Conservation (phyloP, 140 eudicot genomes). For the Ambrosia hybrid region DNA sequence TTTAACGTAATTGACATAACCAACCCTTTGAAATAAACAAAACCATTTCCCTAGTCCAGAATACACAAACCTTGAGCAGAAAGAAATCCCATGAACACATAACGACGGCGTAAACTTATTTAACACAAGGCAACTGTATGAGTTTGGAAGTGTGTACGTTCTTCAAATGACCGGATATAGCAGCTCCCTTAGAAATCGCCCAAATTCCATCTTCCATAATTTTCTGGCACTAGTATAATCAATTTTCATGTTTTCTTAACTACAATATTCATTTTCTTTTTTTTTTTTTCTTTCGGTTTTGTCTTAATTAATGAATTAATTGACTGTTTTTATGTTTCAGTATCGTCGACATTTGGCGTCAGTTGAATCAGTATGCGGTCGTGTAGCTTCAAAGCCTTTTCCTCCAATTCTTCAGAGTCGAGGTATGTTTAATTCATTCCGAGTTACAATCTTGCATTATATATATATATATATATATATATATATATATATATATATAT, state of each 20-base stretch:
- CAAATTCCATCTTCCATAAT: slow-evolving; percentile 28
- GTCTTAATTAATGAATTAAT: slow-evolving; percentile 1
- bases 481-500: too few species aligned
- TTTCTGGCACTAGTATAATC: slow-evolving; percentile 20
- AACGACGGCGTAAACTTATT: slow-evolving; percentile 13
- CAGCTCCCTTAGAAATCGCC: slow-evolving; percentile 27
- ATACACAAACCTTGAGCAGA: slow-evolving; percentile 5
- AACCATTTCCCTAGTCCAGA: background rate
- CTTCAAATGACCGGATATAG: slow-evolving; percentile 34
- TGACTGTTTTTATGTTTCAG: slow-evolving; percentile 29
- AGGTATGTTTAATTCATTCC: slow-evolving; percentile 17
- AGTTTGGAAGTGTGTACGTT: background rate
- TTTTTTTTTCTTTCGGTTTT: slow-evolving; percentile 1
- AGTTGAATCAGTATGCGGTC: slow-evolving; percentile 25
- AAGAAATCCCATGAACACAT: background rate
- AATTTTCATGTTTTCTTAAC: background rate
- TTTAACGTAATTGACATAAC: too few species aligned
- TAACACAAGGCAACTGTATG: slow-evolving; percentile 24
- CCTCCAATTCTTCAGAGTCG: slow-evolving; percentile 19
- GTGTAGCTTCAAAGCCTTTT: slow-evolving; percentile 20
- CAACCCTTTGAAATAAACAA: too few species aligned
- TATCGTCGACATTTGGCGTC: slow-evolving; percentile 33
- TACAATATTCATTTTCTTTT: background rate
- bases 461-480: too few species aligned
- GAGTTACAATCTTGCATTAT: too few species aligned